Evolutionary conservation across 768 basidiomycete genomes (phyloP).

Genomic region (Holtermannia corniformis): DNA sequence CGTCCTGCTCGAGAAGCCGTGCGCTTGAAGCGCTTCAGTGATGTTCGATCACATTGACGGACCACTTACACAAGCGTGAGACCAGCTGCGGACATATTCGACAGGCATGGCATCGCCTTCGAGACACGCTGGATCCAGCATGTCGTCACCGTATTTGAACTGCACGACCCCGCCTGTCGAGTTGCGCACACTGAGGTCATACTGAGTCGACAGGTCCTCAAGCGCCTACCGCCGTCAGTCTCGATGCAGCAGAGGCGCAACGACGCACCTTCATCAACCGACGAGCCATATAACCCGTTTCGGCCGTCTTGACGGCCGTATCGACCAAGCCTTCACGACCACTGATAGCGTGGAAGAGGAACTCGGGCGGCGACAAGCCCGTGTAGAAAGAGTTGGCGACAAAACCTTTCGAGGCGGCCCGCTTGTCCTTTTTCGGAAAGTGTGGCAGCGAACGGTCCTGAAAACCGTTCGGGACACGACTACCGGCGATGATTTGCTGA

Average conservation of each 20-base stretch:
- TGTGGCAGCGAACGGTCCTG: slow-evolving; percentile 98
- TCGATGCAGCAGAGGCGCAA: not conserved
- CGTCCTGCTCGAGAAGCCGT: slow-evolving; percentile 53
- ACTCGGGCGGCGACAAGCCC: slow-evolving; percentile 85
- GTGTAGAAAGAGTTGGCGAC: slow-evolving; percentile 95
- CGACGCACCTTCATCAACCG: slow-evolving; percentile 74
- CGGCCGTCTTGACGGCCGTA: slow-evolving; percentile 98
- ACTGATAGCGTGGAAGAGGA: slow-evolving; percentile 97
- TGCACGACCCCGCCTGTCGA: slow-evolving; percentile 92
- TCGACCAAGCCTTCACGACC: slow-evolving; percentile 98
- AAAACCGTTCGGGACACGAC: slow-evolving; percentile 97
- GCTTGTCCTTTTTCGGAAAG: slow-evolving; percentile 92
- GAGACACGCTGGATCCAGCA: slow-evolving; percentile 88
- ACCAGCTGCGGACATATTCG: slow-evolving; percentile 78
- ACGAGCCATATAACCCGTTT: slow-evolving; percentile 99
- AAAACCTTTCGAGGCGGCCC: slow-evolving; percentile 95
- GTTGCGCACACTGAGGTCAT: slow-evolving; percentile 91
- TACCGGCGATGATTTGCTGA: slow-evolving; percentile 95
- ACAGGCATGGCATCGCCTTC: slow-evolving; percentile 93
- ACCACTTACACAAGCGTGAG: slow-evolving; percentile 60
- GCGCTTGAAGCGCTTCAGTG: slow-evolving; percentile 46
- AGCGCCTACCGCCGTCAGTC: slow-evolving; percentile 51
- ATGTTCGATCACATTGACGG: not conserved
- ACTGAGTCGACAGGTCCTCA: slow-evolving; percentile 92
- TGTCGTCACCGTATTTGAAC: slow-evolving; percentile 94